A percentile compares a stretch with the other conserved stretches of the same genome.
Conservation (phyloP, 306 rosid genomes). For the Lithocarpus polystachyus region DNA sequence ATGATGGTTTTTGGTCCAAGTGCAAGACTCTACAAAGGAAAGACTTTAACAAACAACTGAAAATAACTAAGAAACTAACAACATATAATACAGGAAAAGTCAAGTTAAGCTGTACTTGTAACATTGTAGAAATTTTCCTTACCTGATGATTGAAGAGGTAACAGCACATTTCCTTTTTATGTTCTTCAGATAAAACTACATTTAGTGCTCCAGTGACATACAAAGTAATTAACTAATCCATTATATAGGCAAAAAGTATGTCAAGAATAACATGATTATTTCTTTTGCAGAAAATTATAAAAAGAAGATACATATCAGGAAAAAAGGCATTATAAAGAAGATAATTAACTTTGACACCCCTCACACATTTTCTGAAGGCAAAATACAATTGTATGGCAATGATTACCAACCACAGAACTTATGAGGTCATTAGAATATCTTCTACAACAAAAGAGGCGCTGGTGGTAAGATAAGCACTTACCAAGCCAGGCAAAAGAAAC, state of each 20-base stretch:
- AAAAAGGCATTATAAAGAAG: no score
- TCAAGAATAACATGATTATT: constrained; percentile 9
- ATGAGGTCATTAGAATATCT: constrained; percentile 3
- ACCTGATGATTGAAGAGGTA: constrained; percentile 89
- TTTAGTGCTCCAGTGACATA: constrained; percentile 74
- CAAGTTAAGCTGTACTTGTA: background rate
- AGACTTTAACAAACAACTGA: background rate
- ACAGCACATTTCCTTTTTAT: constrained; percentile 71
- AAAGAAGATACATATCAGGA: background rate
- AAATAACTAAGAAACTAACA: background rate
- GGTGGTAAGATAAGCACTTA: constrained; percentile 26
- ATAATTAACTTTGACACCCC: background rate
- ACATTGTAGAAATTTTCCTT: background rate
- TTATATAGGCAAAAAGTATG: constrained; percentile 6
- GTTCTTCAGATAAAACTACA: constrained; percentile 68
- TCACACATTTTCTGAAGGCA: background rate
- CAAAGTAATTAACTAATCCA: constrained; percentile 55
- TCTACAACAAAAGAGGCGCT: constrained; percentile 5
- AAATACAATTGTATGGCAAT: background rate
- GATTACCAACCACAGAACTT: background rate
- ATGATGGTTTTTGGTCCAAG: background rate
- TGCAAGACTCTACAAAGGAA: background rate
- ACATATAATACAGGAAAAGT: background rate
- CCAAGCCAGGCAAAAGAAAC: constrained; percentile 94
- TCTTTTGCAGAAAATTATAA: background rate